Conservation (phyloP, 495 filamentous ascomycete genomes). For the Letharia columbiana region DNA sequence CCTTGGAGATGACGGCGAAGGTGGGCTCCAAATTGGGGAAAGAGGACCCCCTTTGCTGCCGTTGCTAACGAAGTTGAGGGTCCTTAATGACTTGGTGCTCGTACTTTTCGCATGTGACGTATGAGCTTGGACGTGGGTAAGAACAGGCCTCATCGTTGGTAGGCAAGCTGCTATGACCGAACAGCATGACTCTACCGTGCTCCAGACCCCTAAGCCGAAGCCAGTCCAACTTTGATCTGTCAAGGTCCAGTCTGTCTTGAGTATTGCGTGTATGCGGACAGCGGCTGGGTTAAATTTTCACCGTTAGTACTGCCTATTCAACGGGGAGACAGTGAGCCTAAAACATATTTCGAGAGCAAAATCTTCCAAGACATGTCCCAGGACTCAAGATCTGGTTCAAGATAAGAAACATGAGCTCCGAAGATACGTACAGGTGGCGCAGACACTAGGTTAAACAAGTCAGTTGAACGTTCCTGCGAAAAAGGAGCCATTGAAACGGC, state of each 20-base stretch:
- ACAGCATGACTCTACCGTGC: conserved; percentile 47
- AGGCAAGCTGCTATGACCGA: conserved; percentile 51
- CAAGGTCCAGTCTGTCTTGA: conserved; percentile 36
- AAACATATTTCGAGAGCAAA: neutral
- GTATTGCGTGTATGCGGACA: conserved; percentile 49
- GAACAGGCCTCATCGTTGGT: conserved; percentile 47
- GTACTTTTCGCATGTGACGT: neutral
- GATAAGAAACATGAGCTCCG: no score
- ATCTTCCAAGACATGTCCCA: neutral
- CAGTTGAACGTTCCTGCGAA: neutral
- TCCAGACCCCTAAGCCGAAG: conserved; percentile 49
- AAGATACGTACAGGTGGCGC: conserved; percentile 31
- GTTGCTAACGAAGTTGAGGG: neutral
- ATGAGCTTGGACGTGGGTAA: conserved; percentile 27
- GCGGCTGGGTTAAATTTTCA: conserved; percentile 21
- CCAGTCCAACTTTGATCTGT: conserved; percentile 38
- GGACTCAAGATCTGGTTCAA: neutral
- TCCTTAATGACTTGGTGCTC: neutral
- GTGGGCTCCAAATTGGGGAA: neutral
- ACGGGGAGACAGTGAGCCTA: neutral
- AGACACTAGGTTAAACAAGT: conserved; percentile 28
- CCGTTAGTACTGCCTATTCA: neutral
- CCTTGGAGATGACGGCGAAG: neutral
- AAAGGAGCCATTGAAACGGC: neutral
- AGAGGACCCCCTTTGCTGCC: neutral